Percentiles rank a stretch among this genome's conserved stretches.
phyloP scores from a whole-genome alignment of 2,329 filamentous ascomycete species.

The Acrocalymma vagum region DNA sequence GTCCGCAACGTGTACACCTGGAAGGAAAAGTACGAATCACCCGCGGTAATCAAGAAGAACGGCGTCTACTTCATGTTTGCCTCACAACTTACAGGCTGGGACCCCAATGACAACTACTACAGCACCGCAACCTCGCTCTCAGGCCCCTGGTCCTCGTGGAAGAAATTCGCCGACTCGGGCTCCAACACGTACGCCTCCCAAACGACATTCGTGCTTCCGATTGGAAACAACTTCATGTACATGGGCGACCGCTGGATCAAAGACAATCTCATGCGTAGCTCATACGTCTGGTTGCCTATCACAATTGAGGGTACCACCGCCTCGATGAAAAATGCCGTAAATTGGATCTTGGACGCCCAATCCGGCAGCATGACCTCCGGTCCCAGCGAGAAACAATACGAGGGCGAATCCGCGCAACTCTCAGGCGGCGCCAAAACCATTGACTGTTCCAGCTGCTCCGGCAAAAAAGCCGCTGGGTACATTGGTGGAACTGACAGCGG shows the following conservation, averaged over 20 bases:
- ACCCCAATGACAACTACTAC: constrained; percentile 72
- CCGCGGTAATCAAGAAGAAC: constrained; percentile 68
- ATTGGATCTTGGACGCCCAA: constrained; percentile 61
- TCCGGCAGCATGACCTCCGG: constrained; percentile 56
- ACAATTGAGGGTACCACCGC: constrained; percentile 62
- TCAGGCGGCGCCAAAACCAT: constrained; percentile 56
- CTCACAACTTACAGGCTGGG: constrained; percentile 58
- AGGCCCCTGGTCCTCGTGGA: constrained; percentile 70
- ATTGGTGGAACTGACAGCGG: constrained; percentile 56
- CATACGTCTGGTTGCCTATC: constrained; percentile 72
- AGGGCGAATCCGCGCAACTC: constrained; percentile 61
- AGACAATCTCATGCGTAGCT: constrained; percentile 66
- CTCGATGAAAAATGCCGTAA: constrained; percentile 60
- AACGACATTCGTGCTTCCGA: constrained; percentile 65
- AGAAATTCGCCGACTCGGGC: constrained; percentile 65
- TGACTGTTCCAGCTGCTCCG: constrained; percentile 62
- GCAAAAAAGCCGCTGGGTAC: constrained; percentile 59
- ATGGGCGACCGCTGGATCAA: constrained; percentile 73
- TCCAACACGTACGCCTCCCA: constrained; percentile 69
- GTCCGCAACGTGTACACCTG: constrained; percentile 60
- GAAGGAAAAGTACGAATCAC: constrained; percentile 66
- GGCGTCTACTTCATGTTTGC: constrained; percentile 73
- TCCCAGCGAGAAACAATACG: constrained; percentile 57
- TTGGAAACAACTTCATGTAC: constrained; percentile 62
- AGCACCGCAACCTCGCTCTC: constrained; percentile 64